Evolutionary conservation across 2,329 filamentous ascomycete genomes (phyloP).

Genomic region (Plenodomus biglobosus): DNA sequence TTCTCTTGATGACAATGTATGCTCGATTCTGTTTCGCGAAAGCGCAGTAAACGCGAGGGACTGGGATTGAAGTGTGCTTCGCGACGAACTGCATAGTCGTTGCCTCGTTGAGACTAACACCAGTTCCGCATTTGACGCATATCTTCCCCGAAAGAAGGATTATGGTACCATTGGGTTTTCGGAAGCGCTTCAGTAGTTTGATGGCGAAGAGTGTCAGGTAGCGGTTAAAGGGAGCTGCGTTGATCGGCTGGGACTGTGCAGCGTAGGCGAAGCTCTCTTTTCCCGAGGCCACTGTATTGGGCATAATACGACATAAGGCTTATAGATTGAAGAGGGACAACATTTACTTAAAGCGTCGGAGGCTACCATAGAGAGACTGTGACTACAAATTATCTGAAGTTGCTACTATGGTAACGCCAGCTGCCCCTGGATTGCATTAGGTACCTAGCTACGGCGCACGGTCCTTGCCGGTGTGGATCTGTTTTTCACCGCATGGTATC

Average conservation of each 20-base stretch:
- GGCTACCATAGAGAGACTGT: background rate
- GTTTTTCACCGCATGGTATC: no score
- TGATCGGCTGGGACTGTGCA: constrained; percentile 2
- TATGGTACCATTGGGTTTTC: constrained; percentile 2
- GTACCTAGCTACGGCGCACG: no score
- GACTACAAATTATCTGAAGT: no score
- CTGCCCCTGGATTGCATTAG: no score
- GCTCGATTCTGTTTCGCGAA: constrained; percentile 45
- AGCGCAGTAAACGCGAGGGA: constrained; percentile 50
- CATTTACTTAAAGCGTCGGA: background rate
- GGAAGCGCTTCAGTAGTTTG: constrained; percentile 7
- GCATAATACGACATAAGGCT: background rate
- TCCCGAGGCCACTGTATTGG: background rate
- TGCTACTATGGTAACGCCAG: no score
- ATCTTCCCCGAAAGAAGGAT: constrained; percentile 2
- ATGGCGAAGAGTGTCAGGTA: constrained; percentile 10
- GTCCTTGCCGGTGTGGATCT: no score
- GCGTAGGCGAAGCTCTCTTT: constrained; percentile 1
- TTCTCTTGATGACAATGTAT: constrained; percentile 53
- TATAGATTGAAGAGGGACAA: background rate
- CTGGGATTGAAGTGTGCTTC: constrained; percentile 48
- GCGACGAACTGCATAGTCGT: constrained; percentile 47
- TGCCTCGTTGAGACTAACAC: constrained; percentile 5
- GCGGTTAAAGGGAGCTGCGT: constrained; percentile 3
- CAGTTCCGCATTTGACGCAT: constrained; percentile 6